These are phyloP conservation scores for Plasmodium billcollinsi DNA, from an alignment of 169 alveolate genomes.

Conservation along the genomic window DNA sequence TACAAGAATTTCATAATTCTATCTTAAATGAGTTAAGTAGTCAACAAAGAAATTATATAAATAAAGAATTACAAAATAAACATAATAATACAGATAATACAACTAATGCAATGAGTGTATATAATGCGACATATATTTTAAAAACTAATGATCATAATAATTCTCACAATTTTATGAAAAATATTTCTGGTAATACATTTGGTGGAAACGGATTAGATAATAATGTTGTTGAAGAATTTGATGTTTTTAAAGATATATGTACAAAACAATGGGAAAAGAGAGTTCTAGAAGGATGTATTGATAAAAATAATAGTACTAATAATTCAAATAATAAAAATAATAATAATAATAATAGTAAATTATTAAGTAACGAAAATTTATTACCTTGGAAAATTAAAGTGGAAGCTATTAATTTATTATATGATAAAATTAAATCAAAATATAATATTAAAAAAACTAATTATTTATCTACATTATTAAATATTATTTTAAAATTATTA, in stretches of 20 bases:
- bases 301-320: constrained; percentile 5
- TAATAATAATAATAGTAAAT: constrained; percentile 18
- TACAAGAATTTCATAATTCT: constrained; percentile 45
- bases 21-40: constrained; percentile 40
- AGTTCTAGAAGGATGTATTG: constrained; percentile 70
- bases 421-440: constrained; percentile 49
- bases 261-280: constrained; percentile 76
- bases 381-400: constrained; percentile 77
- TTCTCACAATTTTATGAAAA: neutral
- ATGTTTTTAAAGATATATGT: constrained; percentile 60
- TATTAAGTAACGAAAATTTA: constrained; percentile 71
- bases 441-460: constrained; percentile 53
- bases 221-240: constrained; percentile 41
- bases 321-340: neutral
- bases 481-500: constrained; percentile 35
- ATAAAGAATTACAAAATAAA: constrained; percentile 66
- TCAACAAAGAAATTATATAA: constrained; percentile 67
- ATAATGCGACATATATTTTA: constrained; percentile 11
- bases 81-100: neutral
- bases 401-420: constrained; percentile 71
- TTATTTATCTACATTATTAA: constrained; percentile 42
- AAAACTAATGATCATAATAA: neutral
- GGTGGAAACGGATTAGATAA: neutral
- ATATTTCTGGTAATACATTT: too few relatives aligned
- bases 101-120: neutral